Conservation (phyloP, 192 early-diverging fungal species). For the Coemansia sp. region DNA sequence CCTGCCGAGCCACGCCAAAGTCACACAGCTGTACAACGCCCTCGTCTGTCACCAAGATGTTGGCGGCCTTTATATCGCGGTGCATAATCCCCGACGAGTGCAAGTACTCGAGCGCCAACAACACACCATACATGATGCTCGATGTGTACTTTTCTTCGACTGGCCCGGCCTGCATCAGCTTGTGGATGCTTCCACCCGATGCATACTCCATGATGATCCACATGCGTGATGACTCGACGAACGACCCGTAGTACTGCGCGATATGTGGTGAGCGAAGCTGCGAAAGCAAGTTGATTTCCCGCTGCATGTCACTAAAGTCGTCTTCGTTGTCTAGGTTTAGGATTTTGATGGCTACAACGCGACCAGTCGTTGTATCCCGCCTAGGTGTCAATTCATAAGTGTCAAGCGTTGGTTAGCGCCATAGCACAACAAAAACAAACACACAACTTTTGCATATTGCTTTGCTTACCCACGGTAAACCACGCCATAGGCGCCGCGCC, state of each 20-base stretch:
- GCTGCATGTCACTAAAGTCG: slow-evolving; percentile 92
- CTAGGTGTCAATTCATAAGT: slow-evolving; percentile 11
- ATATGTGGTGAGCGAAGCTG: slow-evolving; percentile 88
- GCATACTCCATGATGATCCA: slow-evolving; percentile 99
- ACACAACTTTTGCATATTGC: neutral
- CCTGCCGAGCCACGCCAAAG: slow-evolving; percentile 93
- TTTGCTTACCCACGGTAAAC: slow-evolving; percentile 52
- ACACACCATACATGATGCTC: slow-evolving; percentile 85
- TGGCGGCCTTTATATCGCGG: slow-evolving; percentile 98
- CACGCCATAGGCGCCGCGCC: slow-evolving; percentile 56
- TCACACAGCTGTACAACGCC: slow-evolving; percentile 94
- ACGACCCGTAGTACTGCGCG: slow-evolving; percentile 91
- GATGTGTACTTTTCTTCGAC: slow-evolving; percentile 91
- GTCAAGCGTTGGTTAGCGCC: neutral
- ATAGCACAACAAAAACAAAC: neutral
- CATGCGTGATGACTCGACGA: slow-evolving; percentile 87
- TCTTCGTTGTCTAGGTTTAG: slow-evolving; percentile 97
- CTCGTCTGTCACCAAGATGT: slow-evolving; percentile 87
- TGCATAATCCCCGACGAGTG: slow-evolving; percentile 97
- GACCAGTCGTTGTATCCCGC: slow-evolving; percentile 69
- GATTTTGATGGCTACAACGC: slow-evolving; percentile 96
- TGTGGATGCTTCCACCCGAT: slow-evolving; percentile 85
- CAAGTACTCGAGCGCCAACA: slow-evolving; percentile 87
- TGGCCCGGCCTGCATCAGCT: slow-evolving; percentile 74
- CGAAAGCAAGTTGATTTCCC: slow-evolving; percentile 90